Evolutionary conservation across 768 basidiomycete species (phyloP).

Genomic region (Hericium coralloides): DNA sequence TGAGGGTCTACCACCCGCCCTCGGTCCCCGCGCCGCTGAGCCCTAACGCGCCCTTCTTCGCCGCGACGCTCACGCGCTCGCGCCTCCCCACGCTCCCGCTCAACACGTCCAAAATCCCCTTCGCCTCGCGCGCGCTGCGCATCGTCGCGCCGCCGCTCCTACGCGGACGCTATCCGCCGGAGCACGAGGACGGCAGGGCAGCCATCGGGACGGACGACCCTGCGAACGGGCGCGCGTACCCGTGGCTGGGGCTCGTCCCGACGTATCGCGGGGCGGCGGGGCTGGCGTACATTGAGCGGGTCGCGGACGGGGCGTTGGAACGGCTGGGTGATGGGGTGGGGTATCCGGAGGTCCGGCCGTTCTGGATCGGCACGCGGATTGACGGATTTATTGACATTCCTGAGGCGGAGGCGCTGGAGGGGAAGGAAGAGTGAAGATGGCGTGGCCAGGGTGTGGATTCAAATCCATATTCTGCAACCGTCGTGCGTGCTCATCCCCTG

Average conservation of each 20-base stretch:
- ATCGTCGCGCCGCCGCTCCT: slow-evolving; percentile 6
- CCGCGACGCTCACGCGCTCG: slow-evolving; percentile 6
- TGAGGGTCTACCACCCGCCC: neutral
- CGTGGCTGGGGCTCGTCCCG: slow-evolving; percentile 6
- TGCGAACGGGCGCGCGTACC: neutral
- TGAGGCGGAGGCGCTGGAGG: neutral
- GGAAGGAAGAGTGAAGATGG: neutral
- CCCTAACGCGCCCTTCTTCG: slow-evolving; percentile 6
- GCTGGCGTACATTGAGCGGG: slow-evolving; percentile 2
- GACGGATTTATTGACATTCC: slow-evolving; percentile 2
- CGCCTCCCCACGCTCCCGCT: slow-evolving; percentile 4
- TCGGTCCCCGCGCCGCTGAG: neutral
- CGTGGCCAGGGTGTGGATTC: neutral
- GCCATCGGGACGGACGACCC: neutral
- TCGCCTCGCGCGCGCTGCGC: neutral
- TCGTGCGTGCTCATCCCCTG: too few species aligned
- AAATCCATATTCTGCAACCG: too few species aligned
- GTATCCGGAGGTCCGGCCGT: neutral
- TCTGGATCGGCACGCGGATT: slow-evolving; percentile 6
- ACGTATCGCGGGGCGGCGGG: slow-evolving; percentile 3
- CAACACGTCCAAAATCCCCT: neutral
- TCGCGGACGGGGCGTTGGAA: neutral
- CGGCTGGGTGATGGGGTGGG: slow-evolving; percentile 7
- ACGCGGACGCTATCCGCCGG: neutral
- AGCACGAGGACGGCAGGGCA: neutral